Evolutionary conservation across 1,139 yeast species (phyloP).

Genomic region (Yamadazyma atmosphaerica): DNA sequence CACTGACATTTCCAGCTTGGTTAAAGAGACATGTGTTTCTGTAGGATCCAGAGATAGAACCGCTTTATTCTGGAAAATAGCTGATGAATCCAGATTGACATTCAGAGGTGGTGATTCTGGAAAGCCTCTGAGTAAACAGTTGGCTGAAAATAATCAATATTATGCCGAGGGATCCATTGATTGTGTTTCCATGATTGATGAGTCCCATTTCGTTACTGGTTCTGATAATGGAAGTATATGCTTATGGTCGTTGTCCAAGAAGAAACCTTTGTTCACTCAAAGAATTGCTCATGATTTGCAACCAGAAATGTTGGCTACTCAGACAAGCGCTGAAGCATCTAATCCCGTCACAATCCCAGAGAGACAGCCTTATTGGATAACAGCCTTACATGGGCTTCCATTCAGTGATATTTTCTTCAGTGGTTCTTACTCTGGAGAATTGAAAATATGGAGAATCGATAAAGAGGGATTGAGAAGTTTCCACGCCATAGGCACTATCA

Average conservation of each 20-base stretch:
- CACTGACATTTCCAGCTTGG: slow-evolving; percentile 74
- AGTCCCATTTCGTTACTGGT: slow-evolving; percentile 89
- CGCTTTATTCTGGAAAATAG: slow-evolving; percentile 94
- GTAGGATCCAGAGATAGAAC: slow-evolving; percentile 95
- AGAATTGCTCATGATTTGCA: slow-evolving; percentile 79
- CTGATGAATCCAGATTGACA: slow-evolving; percentile 91
- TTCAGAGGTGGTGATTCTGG: slow-evolving; percentile 85
- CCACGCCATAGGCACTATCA: slow-evolving; percentile 52
- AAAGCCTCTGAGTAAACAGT: slow-evolving; percentile 30
- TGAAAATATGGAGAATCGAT: slow-evolving; percentile 76
- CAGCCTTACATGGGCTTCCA: slow-evolving; percentile 85
- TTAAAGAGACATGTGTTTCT: slow-evolving; percentile 88
- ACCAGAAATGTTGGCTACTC: slow-evolving; percentile 44
- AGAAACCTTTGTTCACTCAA: slow-evolving; percentile 74
- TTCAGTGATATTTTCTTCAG: slow-evolving; percentile 79
- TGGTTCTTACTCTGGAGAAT: slow-evolving; percentile 83
- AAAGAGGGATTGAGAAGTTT: slow-evolving; percentile 61
- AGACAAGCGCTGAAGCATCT: slow-evolving; percentile 70
- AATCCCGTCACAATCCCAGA: slow-evolving; percentile 60
- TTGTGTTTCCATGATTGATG: slow-evolving; percentile 88
- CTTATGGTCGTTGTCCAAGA: slow-evolving; percentile 87
- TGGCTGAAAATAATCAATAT: slow-evolving; percentile 35
- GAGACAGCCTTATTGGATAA: slow-evolving; percentile 81
- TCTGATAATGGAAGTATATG: slow-evolving; percentile 89
- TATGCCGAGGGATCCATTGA: slow-evolving; percentile 87